A percentile compares a stretch with the other conserved stretches of the same genome.
phyloP scores from a whole-genome alignment of 768 basidiomycete species.

The Coprinopsis marcescibilis region DNA sequence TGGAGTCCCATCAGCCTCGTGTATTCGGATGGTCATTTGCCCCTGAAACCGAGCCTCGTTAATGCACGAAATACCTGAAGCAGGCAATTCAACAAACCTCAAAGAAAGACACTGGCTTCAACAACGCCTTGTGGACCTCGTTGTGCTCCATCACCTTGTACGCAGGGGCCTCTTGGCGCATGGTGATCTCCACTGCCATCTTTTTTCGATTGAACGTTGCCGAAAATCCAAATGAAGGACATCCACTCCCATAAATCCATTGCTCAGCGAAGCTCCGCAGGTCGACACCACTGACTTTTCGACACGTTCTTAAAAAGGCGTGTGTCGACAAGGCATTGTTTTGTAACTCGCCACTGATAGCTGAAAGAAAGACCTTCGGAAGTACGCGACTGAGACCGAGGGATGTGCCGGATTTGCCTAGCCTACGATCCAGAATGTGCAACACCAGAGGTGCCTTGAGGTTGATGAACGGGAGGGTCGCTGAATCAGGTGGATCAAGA shows the following conservation, averaged over 20 bases:
- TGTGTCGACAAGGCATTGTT: constrained; percentile 87
- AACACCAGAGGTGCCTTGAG: constrained; percentile 94
- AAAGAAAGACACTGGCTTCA: constrained; percentile 84
- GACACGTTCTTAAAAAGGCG: constrained; percentile 83
- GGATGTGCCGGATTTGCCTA: constrained; percentile 93
- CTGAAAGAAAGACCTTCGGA: constrained; percentile 91
- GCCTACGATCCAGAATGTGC: constrained; percentile 88
- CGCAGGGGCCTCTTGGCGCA: constrained; percentile 86
- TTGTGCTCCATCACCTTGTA: constrained; percentile 65
- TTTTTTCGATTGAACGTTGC: constrained; percentile 96
- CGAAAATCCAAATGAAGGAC: constrained; percentile 83
- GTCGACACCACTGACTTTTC: constrained; percentile 92
- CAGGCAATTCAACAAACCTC: constrained; percentile 47
- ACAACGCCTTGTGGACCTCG: constrained; percentile 54
- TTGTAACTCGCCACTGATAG: constrained; percentile 83
- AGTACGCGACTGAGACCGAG: constrained; percentile 91
- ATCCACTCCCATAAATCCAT: constrained; percentile 98
- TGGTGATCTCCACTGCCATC: constrained; percentile 95
- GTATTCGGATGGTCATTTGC: constrained; percentile 97
- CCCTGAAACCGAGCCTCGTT: constrained; percentile 46
- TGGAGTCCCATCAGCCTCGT: constrained; percentile 98
- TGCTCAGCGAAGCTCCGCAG: constrained; percentile 92
- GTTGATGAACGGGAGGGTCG: constrained; percentile 81
- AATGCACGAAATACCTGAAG: background rate
- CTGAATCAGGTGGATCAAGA: constrained; percentile 77